phyloP scores from a whole-genome alignment of 768 basidiomycete species.

The Leucocoprinus leucothites region DNA sequence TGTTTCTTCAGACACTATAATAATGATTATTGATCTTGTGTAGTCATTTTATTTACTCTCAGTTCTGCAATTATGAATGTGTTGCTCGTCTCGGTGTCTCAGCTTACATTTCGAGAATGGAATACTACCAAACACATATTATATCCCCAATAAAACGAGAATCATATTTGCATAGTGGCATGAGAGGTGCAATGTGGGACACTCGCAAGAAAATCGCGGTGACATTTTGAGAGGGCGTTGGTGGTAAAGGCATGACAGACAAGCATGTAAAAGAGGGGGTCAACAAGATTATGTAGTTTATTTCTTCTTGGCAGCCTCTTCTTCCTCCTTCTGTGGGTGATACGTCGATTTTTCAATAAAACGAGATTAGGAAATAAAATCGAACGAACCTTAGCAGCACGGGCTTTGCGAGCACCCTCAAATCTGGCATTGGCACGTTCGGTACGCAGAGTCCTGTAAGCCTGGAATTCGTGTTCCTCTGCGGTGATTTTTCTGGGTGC shows the following conservation, averaged over 20 bases:
- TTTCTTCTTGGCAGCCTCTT: slow-evolving; percentile 92
- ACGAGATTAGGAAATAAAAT: not conserved
- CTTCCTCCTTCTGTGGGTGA: slow-evolving; percentile 72
- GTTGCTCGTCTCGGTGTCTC: too few relatives aligned
- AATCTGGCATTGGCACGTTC: slow-evolving; percentile 80
- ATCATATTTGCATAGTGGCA: too few relatives aligned
- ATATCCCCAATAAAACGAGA: too few relatives aligned
- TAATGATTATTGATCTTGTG: too few relatives aligned
- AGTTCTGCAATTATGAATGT: too few relatives aligned
- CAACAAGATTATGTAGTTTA: slow-evolving; percentile 38
- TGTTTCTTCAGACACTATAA: too few relatives aligned
- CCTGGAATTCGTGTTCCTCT: slow-evolving; percentile 86
- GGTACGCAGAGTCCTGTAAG: slow-evolving; percentile 84
- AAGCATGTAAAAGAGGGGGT: slow-evolving; percentile 13
- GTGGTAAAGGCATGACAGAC: slow-evolving; percentile 22
- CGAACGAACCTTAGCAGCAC: slow-evolving; percentile 74
- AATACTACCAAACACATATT: too few relatives aligned
- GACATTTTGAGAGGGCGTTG: slow-evolving; percentile 35
- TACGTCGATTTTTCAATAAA: not conserved
- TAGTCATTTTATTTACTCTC: too few relatives aligned
- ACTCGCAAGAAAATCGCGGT: slow-evolving; percentile 18
- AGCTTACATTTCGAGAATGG: too few relatives aligned
- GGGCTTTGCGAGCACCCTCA: slow-evolving; percentile 85
- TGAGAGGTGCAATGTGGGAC: slow-evolving; percentile 1
- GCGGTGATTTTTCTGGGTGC: slow-evolving; percentile 89